Conservation (phyloP, 208 protist genomes). For the Acanthamoeba rhysodes region DNA sequence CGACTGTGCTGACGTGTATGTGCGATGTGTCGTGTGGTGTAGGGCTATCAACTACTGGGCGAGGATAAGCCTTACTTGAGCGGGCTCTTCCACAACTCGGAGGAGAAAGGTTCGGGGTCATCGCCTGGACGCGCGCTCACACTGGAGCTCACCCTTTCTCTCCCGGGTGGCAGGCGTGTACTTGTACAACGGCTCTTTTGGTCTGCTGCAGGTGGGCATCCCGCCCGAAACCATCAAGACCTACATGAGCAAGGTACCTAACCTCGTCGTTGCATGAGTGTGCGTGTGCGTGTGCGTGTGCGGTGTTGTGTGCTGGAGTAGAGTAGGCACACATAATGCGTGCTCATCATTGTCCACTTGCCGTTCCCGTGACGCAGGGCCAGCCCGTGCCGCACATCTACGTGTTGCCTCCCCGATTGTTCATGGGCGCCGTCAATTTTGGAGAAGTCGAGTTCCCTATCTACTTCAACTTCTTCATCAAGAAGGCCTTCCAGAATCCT, state of each 20-base stretch:
- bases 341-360: background rate
- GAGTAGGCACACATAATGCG: background rate
- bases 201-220: conserved; percentile 86
- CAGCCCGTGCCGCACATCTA: conserved; percentile 75
- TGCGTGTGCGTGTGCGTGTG: background rate
- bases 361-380: background rate
- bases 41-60: conserved; percentile 8
- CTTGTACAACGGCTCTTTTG: conserved; percentile 57
- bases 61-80: conserved; percentile 27
- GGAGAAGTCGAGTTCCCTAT: conserved; percentile 85
- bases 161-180: background rate
- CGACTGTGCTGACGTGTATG: background rate
- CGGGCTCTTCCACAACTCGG: conserved; percentile 24
- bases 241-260: conserved; percentile 70
- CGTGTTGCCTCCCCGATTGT: conserved; percentile 81
- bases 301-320: background rate
- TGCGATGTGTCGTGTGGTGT: too few relatives aligned
- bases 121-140: background rate
- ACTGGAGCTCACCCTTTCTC: background rate
- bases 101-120: background rate
- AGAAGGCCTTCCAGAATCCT: conserved; percentile 76
- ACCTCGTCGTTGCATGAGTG: background rate
- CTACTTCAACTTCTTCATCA: conserved; percentile 86
- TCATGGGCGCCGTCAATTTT: conserved; percentile 70
- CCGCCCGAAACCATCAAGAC: conserved; percentile 89